phyloP scores from a whole-genome alignment of 1,284 basidiomycete genomes.

The Malassezia dermatis region DNA sequence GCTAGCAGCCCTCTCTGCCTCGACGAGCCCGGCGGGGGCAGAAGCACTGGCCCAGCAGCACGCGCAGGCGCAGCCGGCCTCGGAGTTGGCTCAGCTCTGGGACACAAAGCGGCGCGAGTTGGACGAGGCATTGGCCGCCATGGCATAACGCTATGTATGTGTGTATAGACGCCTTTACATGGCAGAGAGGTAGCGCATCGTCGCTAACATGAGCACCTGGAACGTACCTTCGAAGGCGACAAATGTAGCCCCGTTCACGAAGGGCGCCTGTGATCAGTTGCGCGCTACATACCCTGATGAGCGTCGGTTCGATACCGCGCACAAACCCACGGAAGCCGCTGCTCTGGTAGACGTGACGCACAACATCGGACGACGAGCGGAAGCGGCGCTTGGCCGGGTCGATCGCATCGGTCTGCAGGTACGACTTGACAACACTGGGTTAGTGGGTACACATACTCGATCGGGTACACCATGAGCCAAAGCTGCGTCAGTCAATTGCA shows the following conservation, averaged over 20 bases:
- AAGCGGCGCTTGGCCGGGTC: slow-evolving; percentile 55
- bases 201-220: background rate
- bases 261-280: slow-evolving; percentile 22
- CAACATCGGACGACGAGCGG: slow-evolving; percentile 68
- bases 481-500: background rate
- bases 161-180: background rate
- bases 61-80: background rate
- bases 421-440: slow-evolving; percentile 8
- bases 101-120: slow-evolving; percentile 7
- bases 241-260: slow-evolving; percentile 45
- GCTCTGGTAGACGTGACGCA: slow-evolving; percentile 65
- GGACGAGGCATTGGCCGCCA: slow-evolving; percentile 6
- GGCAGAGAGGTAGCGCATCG: background rate
- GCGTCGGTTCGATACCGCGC: slow-evolving; percentile 75
- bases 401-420: slow-evolving; percentile 66
- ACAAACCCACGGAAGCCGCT: slow-evolving; percentile 79
- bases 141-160: slow-evolving; percentile 6
- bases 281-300: slow-evolving; percentile 58
- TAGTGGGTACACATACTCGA: background rate
- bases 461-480: slow-evolving; percentile 15
- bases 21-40: background rate
- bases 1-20: background rate
- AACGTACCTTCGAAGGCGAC: slow-evolving; percentile 31
- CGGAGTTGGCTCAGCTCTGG: background rate
- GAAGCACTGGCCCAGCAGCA: background rate